Conservation (phyloP, 1,284 basidiomycete genomes). For the Kwoniella shivajii region DNA sequence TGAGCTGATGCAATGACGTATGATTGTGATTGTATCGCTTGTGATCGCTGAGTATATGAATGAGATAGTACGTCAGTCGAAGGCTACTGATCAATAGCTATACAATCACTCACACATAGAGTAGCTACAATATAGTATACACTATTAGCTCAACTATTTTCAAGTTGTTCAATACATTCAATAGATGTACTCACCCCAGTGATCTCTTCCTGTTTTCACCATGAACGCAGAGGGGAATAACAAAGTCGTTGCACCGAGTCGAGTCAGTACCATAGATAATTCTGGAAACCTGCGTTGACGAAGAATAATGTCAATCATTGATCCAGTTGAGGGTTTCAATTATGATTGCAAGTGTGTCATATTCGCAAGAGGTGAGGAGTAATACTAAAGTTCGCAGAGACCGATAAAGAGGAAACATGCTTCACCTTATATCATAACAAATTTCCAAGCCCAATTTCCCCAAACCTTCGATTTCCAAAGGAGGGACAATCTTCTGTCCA, state of each 20-base stretch:
- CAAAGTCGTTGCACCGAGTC: conserved; percentile 56
- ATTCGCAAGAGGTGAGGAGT: too few species aligned
- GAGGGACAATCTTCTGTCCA: conserved; percentile 46
- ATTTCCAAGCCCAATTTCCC: conserved; percentile 58
- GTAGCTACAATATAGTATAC: conserved; percentile 32
- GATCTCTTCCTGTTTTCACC: conserved; percentile 54
- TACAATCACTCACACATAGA: conserved; percentile 19
- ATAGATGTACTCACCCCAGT: conserved; percentile 36
- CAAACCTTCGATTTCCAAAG: conserved; percentile 44
- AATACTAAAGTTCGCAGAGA: too few species aligned
- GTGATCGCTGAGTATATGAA: conserved; percentile 27
- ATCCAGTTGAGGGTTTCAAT: too few species aligned
- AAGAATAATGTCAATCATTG: too few species aligned
- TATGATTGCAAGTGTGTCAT: too few species aligned
- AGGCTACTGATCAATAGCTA: background rate
- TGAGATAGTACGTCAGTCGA: background rate
- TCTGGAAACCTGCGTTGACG: conserved; percentile 54
- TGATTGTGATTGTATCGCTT: conserved; percentile 47
- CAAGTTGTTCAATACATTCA: too few species aligned
- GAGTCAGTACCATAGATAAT: conserved; percentile 52
- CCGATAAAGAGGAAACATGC: too few species aligned
- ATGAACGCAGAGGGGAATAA: conserved; percentile 60
- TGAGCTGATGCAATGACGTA: conserved; percentile 51
- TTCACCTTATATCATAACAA: conserved; percentile 59
- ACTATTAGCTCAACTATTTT: too few species aligned